Evolutionary conservation across 176 grass and related monocot species (phyloP), one percentile per base, ranked within the genome.

Genomic region (Tuctoria greenei): DNA sequence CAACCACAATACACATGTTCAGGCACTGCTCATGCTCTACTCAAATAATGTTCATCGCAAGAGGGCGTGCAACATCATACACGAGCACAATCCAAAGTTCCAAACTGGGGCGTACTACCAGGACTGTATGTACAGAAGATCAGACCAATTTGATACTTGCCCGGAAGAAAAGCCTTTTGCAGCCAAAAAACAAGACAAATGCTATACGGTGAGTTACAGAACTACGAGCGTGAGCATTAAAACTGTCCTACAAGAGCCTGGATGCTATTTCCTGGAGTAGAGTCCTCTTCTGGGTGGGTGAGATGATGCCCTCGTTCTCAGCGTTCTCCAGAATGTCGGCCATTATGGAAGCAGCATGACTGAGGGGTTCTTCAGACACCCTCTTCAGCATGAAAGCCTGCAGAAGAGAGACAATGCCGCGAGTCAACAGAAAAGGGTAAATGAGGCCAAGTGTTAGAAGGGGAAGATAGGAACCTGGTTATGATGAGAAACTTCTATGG

Each of bases 371-470:
- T 82, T 96, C 93, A 0, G 78, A 72, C 54, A 90, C 85, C 82
- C 85, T 92, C 81, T 96, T 96, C 66, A 92, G 80, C 93, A 96
- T 90, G 57, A 96, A 96, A 45, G 89, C 87, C 93, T 96, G 72
- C 21, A 78, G 17, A 52, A 50, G 24, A 75, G 41, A 77, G 71
- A 73, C 20, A 42, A 61, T 21, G 42, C 15, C 6, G 17, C 66
- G 28, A 74, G 82, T 20, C 9, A 4, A 36, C 20, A 36, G 45
- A 16, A 56, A 80, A 18, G 57, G 26, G 46, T 12, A 13, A 64
- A 46, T 37, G 69, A 34, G 0, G 38, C 59, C 5, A 51, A 37
- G 67, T 68, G 38, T 37, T 60, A 23, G 28, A 54, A 73, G 18
- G 31, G 51, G 23, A 18, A 64, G 51, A 66, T 17, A 69, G 27